Base-by-base conservation (phyloP, 345 rosid species). In the Stellera chamaejasme region DNA sequence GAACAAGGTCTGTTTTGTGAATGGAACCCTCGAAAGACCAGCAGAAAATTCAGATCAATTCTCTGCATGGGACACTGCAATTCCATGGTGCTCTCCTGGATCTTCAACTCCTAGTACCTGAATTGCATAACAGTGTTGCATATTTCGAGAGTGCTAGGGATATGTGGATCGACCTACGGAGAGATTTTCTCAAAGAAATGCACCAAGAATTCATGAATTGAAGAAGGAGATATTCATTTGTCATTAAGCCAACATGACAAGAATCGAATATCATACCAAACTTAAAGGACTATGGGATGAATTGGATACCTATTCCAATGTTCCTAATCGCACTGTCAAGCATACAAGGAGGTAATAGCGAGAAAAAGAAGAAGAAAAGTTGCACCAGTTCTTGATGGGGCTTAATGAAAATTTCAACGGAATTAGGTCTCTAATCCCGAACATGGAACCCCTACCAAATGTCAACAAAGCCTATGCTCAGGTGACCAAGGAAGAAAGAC, bases 171-270 rank as follows among this genome's bases (percentile, higher is more conserved):
- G 54, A 60, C 39, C n/a, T 60, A 5, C 0, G 12, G 48, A 60
- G 23, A 12, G 55, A 5, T 60, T 41, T 25, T 50, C 56, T 4
- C 56, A 60, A 60, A 25, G 56, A 6, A 60, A 60, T 9, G 48
- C 13, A 9, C 56, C 56, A 4, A 1, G 19, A 2, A 45, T 49
- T 2, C 42, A 19, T 42, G 54, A 60, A 27, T 19, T 60, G 4
- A 49, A 50, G 23, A 3, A 48, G 7, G 55, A 59, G 4, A 50
- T 50, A 11, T 16, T 32, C 39, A 14, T 32, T 11, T n/a, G 12
- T 2, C 45, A 36, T 13, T 2, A 23, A 10, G 23, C 23, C 23
- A 16, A 48, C 1, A 5, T 59, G 1, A 27, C 46, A 10, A 32
- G 48, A 11, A 44, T 14, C 0, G 46, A 54, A 49, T 48, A 59